A percentile compares a stretch with the other conserved stretches of the same genome.
phyloP scores from a whole-genome alignment of 163 green algal genomes.

The Scenedesmus sp. region DNA sequence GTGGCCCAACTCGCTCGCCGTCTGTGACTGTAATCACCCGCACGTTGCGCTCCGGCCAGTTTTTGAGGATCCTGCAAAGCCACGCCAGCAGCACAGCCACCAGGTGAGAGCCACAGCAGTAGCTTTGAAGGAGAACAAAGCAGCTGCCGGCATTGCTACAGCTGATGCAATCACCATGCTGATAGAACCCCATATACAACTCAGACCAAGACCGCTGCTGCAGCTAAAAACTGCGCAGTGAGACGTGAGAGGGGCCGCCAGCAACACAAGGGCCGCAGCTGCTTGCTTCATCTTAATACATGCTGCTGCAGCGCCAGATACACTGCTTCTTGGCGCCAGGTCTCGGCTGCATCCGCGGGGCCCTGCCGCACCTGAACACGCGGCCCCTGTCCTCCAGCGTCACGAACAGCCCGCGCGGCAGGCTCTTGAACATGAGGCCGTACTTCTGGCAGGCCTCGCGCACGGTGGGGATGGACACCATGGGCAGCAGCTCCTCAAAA shows the following conservation, averaged over 20 bases:
- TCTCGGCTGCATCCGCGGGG: too few relatives aligned
- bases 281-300: too few relatives aligned
- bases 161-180: background rate
- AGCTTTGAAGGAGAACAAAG: background rate
- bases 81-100: background rate
- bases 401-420: constrained; percentile 89
- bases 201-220: background rate
- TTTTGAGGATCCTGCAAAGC: constrained; percentile 84
- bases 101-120: background rate
- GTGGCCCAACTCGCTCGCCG: constrained; percentile 75
- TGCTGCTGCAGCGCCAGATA: too few relatives aligned
- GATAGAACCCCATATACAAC: background rate
- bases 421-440: constrained; percentile 92
- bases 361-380: constrained; percentile 65
- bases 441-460: constrained; percentile 85
- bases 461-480: constrained; percentile 85
- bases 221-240: background rate
- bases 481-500: constrained; percentile 89
- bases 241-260: background rate
- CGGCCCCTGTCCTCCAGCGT: constrained; percentile 84
- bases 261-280: background rate
- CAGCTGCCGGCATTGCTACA: background rate
- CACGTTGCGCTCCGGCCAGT: constrained; percentile 92
- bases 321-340: too few relatives aligned
- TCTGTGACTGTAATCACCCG: constrained; percentile 90